phyloP scores from a whole-genome alignment of 2,329 filamentous ascomycete genomes.

The Ophiostoma sp. region DNA sequence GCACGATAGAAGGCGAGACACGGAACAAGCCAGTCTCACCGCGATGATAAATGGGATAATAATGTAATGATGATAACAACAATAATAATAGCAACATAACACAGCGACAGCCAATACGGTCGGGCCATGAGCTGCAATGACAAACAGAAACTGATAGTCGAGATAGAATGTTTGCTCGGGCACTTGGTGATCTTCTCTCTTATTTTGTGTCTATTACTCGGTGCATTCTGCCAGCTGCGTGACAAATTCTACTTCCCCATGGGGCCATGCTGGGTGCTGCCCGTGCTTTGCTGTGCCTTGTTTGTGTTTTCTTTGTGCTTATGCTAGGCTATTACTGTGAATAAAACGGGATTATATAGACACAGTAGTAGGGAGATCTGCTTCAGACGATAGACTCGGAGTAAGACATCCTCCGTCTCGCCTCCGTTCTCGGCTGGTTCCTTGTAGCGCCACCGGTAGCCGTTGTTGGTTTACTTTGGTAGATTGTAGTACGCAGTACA shows the following conservation, averaged over 20 bases:
- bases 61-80: too few species aligned
- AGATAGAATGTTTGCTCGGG: not conserved
- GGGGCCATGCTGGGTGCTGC: not conserved
- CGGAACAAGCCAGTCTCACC: not conserved
- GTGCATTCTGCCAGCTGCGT: too few species aligned
- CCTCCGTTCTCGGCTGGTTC: conserved; percentile 7
- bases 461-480: not conserved
- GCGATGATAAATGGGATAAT: not conserved
- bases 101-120: not conserved
- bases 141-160: conserved; percentile 6
- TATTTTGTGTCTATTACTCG: not conserved
- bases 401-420: not conserved
- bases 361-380: not conserved
- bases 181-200: not conserved
- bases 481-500: not conserved
- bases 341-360: not conserved
- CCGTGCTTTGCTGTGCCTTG: not conserved
- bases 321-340: not conserved
- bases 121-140: not conserved
- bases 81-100: not conserved
- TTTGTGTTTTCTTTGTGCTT: not conserved
- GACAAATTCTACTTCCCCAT: conserved; percentile 11
- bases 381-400: not conserved
- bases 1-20: not conserved
- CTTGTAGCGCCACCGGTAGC: conserved; percentile 6